Conservation (phyloP, 495 filamentous ascomycete species). For the Annulohypoxylon maeteangense region DNA sequence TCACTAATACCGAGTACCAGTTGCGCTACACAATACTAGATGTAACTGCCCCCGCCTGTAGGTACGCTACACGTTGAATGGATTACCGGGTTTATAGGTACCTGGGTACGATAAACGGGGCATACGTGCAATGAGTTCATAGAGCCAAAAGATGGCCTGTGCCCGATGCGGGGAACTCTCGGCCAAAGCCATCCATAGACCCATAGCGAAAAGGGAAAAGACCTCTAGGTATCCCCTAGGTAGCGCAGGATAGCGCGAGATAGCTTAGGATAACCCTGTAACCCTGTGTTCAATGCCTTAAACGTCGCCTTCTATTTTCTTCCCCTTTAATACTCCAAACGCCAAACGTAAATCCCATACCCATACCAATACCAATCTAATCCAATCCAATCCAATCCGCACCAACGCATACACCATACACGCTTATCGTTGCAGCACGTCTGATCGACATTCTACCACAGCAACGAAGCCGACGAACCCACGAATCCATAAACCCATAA, state of each 20-base stretch:
- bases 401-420: slow-evolving; percentile 15
- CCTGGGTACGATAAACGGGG: not conserved
- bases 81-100: not conserved
- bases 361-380: not conserved
- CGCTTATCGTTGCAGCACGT: slow-evolving; percentile 26
- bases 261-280: slow-evolving; percentile 5
- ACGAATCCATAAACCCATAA: not conserved
- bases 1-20: not conserved
- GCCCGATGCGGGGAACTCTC: slow-evolving; percentile 34
- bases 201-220: slow-evolving; percentile 26
- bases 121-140: slow-evolving; percentile 6
- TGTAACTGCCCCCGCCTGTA: not conserved
- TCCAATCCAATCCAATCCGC: not conserved
- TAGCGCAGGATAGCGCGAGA: not conserved
- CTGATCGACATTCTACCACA: slow-evolving; percentile 24
- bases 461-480: not conserved
- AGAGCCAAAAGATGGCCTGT: slow-evolving; percentile 17
- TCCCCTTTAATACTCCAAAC: slow-evolving; percentile 1
- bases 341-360: not conserved
- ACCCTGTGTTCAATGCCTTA: not conserved
- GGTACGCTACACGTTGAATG: not conserved
- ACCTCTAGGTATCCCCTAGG: slow-evolving; percentile 3
- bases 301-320: slow-evolving; percentile 1
- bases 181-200: not conserved
- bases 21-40: too few relatives aligned